Evolutionary conservation across 1,139 yeast species (phyloP), one percentile per base, ranked within the genome.

Genomic region (Kodamaea derodonti): DNA sequence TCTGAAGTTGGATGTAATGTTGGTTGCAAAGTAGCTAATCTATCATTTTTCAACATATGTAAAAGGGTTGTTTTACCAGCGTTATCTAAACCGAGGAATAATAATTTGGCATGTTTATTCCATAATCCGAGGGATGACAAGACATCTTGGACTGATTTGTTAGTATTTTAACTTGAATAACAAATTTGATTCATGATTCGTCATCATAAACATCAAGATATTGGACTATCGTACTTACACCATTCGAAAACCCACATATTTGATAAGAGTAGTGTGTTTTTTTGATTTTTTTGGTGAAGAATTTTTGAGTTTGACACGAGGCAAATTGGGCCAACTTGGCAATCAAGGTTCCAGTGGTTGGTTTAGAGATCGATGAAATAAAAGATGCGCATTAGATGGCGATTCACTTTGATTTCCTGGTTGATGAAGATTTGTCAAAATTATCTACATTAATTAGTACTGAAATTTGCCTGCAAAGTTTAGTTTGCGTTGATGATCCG

Each of bases 1-100:
- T 92, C 99, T 16, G 97, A 87, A 24, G 98, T 87, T 51, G 99
- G 99, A 62, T 92, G 99, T 65, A 92, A 80, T 20, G 99, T 92
- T 48, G 98, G 98, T 63, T 88, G 96, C 54, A 92, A 78, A 32
- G 97, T 88, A 39, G 98, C 98, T 66, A 92, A 78, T 67, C 99
- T 82, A 63, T 92, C 99, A 59, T 92, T 94, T 72, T 84, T 92
- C 60, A 92, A 76, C 96, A 92, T 92, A 63, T 92, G 98, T 56
- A 92, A 75, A 52, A 92, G 73, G 27, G 99, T 92, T 38, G 98
- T 92, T 63, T 92, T 92, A 61, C 99, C 99, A 35, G 99, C 99
- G 56, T 94, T 94, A 65, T 92, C 99, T 49, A 92, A 80, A 41
- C 99, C 99, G 45, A 92, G 77, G 65, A 92, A 92, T 58, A 92